Conservation (phyloP, 2,329 filamentous ascomycete species). For the Cercospora nicotianae region DNA sequence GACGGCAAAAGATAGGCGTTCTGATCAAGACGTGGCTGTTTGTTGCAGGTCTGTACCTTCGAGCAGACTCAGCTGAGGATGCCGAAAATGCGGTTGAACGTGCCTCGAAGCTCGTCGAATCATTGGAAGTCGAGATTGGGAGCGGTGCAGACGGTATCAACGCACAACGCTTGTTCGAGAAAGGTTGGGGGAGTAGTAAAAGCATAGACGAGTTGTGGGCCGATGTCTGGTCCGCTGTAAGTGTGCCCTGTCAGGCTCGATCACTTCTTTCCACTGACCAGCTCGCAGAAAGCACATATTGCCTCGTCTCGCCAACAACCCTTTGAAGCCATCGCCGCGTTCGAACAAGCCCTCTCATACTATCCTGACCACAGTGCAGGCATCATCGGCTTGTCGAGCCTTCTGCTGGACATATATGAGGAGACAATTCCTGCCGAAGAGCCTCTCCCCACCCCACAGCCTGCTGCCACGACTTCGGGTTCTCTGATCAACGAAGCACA, state of each 20-base stretch:
- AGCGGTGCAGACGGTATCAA: constrained; percentile 60
- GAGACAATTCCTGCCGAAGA: constrained; percentile 62
- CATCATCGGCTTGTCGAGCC: constrained; percentile 78
- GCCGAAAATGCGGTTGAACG: constrained; percentile 76
- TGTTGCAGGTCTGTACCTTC: constrained; percentile 82
- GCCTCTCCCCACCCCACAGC: constrained; percentile 42
- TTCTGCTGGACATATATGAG: constrained; percentile 82
- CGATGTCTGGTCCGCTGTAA: constrained; percentile 78
- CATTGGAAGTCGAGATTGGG: constrained; percentile 65
- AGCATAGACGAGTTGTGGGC: constrained; percentile 82
- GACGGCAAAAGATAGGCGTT: constrained; percentile 57
- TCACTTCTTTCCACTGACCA: background rate
- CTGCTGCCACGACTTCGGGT: constrained; percentile 28
- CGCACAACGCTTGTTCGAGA: constrained; percentile 60
- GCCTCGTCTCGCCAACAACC: constrained; percentile 61
- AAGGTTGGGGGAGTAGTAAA: constrained; percentile 76
- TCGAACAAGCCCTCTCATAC: constrained; percentile 78
- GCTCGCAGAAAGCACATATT: constrained; percentile 63
- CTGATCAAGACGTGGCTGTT: constrained; percentile 85
- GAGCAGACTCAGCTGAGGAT: constrained; percentile 77
- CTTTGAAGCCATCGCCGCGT: constrained; percentile 71
- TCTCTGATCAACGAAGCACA: constrained; percentile 27
- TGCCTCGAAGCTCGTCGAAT: constrained; percentile 72
- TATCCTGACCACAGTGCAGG: constrained; percentile 76
- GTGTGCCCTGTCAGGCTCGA: constrained; percentile 33